Evolutionary conservation across 2,329 filamentous ascomycete species (phyloP), one percentile per base, ranked within the genome.

Genomic region (Ilyonectria robusta): DNA sequence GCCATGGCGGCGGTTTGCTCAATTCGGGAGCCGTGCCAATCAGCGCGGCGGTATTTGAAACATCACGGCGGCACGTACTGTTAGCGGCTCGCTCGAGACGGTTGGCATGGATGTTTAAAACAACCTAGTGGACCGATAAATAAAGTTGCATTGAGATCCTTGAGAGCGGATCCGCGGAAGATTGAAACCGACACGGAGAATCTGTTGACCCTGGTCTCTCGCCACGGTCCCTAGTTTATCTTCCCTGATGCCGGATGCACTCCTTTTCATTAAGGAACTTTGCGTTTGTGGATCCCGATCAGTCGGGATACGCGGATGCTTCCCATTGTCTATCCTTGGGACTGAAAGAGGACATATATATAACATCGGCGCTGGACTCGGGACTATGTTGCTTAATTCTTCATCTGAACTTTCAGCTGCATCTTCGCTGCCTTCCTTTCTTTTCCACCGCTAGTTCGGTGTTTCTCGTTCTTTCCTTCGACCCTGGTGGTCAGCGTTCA

Each of bases 401-500:
- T 13, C 35, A 51, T 59, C 37, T 50, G 35, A 65, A 42, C 51
- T 42, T 53, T 40, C 61, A 70, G 66, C 66, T 47, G 54, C 58
- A 51, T 56, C 54, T 64, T 56, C 26, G 44, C 59, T 66, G 51
- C 31, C 35, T 70, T 69, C 55, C 26, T 63, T 74, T 65, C 59
- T 17, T 48, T 56, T 47, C 21, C 61, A 44, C 62, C 62, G 57
- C 62, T n/a, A 65, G 62, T 44, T n/a, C 62, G 62, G 62, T 61
- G 7, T 47, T 26, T 59, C 37, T 37, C 62, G 23, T 65, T 65
- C 62, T 29, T 55, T 65, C 46, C 35, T 50, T 59, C 51, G 63
- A 53, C 72, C 72, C 72, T 70, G 72, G 72, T 42, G 72, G 72
- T 73, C 68, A 35, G n/a, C 48, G 2, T 70, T 50, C 66, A 63